Evolutionary conservation across 495 filamentous ascomycete genomes (phyloP), one percentile per base, ranked within the genome.

Genomic region (Oleoguttula mirabilis): DNA sequence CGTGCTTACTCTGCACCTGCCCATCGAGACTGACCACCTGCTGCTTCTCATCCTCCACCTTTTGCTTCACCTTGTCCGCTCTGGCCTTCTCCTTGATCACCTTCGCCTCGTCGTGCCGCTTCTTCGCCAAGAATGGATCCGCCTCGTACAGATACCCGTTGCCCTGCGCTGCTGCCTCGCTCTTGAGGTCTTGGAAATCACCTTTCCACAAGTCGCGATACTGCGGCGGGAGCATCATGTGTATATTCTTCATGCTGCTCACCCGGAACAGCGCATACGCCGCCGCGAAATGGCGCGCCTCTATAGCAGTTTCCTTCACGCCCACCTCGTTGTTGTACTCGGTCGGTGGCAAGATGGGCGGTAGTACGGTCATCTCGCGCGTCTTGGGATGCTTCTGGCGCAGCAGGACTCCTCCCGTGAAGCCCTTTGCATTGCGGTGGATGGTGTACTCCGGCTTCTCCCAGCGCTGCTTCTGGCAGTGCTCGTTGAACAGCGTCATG

Each of bases 381-480:
- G 88, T 95, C 64, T 94, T 96, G 0, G 76, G 70, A 54, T 96
- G 87, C 44, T 72, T 77, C 32, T 70, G 66, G 52, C 77, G 79
- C 51, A 98, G 70, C 21, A 80, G 80, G 16, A 95, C 85, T 32
- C 80, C 72, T 16, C 80, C 84, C 1, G 79, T 75, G 57, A 77
- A 87, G 21, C 85, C 85, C 2, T 54, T 51, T 10, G 58, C 60
- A 60, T 73, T 71, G 27, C 55, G 65, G 67, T 75, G 53, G 21
- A 43, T 23, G 25, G 15, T 51, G 61, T 92, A 98, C 55, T 94
- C 88, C 1, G 88, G 90, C 55, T 79, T 90, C 48, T 82, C 80
- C 90, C 90, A 98, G 55, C 83, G 84, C 62, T 88, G 82, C 64
- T 87, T 88, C 60, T 94, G 85, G 55, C 84, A 92, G 65, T 93